phyloP scores from a whole-genome alignment of 192 early-diverging fungal species.

The Rhizophagus clarus region DNA sequence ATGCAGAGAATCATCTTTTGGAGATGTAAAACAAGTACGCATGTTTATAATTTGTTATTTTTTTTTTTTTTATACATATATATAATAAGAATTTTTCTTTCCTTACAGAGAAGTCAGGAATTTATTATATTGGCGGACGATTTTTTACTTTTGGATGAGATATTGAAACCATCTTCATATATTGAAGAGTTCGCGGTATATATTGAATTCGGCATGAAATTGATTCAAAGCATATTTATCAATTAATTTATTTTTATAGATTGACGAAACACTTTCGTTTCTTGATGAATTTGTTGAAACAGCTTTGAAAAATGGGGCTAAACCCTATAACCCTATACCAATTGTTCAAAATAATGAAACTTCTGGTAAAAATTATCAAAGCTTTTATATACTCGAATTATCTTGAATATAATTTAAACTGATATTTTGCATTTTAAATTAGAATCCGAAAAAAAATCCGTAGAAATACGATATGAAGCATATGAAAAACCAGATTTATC shows the following conservation, averaged over 20 bases:
- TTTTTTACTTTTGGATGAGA: background rate
- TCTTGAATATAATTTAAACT: background rate
- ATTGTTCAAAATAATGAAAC: background rate
- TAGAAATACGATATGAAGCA: constrained; percentile 25
- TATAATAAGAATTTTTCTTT: too few relatives aligned
- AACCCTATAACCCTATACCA: constrained; percentile 21
- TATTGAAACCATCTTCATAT: background rate
- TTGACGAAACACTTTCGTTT: constrained; percentile 25
- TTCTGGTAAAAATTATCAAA: background rate
- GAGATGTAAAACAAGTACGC: constrained; percentile 11
- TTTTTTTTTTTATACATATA: background rate
- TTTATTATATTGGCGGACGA: constrained; percentile 10
- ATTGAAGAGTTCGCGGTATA: background rate
- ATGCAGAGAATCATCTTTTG: constrained; percentile 12
- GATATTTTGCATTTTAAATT: background rate
- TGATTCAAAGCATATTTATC: background rate
- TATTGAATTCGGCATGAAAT: background rate
- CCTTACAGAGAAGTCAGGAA: constrained; percentile 10
- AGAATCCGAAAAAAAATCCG: background rate
- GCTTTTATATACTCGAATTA: background rate
- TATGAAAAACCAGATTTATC: constrained; percentile 20
- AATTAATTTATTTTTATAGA: constrained; percentile 2
- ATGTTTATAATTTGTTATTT: background rate
- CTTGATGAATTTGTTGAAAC: constrained; percentile 19
- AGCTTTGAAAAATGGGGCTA: constrained; percentile 23